Percentiles rank a stretch among this genome's conserved stretches.
Conservation (phyloP, 257 asterid genomes). For the Perilla frutescens region DNA sequence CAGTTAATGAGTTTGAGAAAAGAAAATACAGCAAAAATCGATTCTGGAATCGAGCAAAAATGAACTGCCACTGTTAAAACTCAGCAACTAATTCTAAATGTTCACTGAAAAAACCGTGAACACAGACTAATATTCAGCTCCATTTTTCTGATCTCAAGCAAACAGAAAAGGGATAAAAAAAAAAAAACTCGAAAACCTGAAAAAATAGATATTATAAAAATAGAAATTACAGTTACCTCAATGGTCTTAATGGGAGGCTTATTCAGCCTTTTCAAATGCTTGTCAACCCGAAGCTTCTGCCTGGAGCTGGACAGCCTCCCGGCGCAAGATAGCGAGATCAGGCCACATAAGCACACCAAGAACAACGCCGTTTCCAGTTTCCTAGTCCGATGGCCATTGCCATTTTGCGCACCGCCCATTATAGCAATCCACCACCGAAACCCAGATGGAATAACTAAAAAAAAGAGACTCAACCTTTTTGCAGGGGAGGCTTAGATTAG, state of each 20-base stretch:
- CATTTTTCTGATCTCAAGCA: constrained; percentile 9
- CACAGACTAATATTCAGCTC: background rate
- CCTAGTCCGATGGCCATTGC: constrained; percentile 43
- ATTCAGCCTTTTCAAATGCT: constrained; percentile 76
- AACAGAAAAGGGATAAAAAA: background rate
- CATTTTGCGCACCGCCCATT: constrained; percentile 47
- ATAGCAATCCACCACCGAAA: constrained; percentile 4
- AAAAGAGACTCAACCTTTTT: constrained; percentile 33
- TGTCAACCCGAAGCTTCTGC: constrained; percentile 66
- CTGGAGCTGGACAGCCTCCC: constrained; percentile 52
- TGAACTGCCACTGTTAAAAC: background rate
- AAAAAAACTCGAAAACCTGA: background rate
- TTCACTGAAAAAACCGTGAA: background rate
- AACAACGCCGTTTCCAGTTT: constrained; percentile 32
- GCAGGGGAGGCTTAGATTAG: constrained; percentile 13
- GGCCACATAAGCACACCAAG: constrained; percentile 44
- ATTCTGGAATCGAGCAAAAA: background rate
- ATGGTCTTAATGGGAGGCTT: constrained; percentile 72
- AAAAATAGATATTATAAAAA: background rate
- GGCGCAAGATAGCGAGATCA: constrained; percentile 58
- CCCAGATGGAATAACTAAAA: constrained; percentile 32
- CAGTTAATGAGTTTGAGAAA: background rate
- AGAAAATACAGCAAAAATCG: background rate
- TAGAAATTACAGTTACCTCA: constrained; percentile 45
- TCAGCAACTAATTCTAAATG: constrained; percentile 1